Percentiles rank a stretch among this genome's conserved stretches.
Evolutionary conservation across 2,329 filamentous ascomycete genomes (phyloP).

Genomic region (Cryphonectria radicalis): DNA sequence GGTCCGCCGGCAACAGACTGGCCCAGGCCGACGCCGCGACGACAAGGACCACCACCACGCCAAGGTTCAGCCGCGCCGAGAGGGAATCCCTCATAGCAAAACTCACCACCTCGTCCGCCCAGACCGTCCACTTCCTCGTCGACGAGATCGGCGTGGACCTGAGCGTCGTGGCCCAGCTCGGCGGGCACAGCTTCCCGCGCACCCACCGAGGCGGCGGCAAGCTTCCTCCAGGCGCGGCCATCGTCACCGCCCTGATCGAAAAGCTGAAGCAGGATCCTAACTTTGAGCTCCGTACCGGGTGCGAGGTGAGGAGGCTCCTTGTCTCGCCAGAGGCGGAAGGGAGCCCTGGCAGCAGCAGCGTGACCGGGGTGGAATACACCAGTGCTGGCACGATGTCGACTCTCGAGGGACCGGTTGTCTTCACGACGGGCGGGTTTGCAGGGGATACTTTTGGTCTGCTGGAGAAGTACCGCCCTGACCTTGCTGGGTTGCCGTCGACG

Average conservation of each 20-base stretch:
- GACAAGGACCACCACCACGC: neutral
- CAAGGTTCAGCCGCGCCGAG: slow-evolving; percentile 30
- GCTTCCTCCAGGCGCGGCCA: slow-evolving; percentile 62
- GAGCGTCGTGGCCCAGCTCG: slow-evolving; percentile 60
- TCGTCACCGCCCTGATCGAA: slow-evolving; percentile 58
- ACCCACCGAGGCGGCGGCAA: slow-evolving; percentile 62
- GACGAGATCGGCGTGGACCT: slow-evolving; percentile 63
- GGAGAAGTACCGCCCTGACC: slow-evolving; percentile 60
- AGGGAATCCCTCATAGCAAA: slow-evolving; percentile 51
- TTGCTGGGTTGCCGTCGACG: slow-evolving; percentile 63
- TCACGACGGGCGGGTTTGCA: slow-evolving; percentile 65
- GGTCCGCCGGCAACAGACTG: slow-evolving; percentile 56
- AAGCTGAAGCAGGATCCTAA: slow-evolving; percentile 51
- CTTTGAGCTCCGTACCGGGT: slow-evolving; percentile 57
- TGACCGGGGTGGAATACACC: slow-evolving; percentile 58
- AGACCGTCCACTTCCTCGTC: slow-evolving; percentile 58
- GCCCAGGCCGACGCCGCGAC: slow-evolving; percentile 34
- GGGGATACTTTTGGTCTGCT: slow-evolving; percentile 64
- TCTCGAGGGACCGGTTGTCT: slow-evolving; percentile 59
- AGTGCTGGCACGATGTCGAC: slow-evolving; percentile 42
- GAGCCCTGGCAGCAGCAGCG: slow-evolving; percentile 30
- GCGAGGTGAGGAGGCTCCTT: slow-evolving; percentile 57
- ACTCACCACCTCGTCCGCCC: slow-evolving; percentile 53
- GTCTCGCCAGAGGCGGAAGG: slow-evolving; percentile 31
- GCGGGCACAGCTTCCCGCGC: slow-evolving; percentile 59